A percentile compares a stretch with the other conserved stretches of the same genome.
Evolutionary conservation across 257 asterid species (phyloP).

Genomic region (Petunia secreta): DNA sequence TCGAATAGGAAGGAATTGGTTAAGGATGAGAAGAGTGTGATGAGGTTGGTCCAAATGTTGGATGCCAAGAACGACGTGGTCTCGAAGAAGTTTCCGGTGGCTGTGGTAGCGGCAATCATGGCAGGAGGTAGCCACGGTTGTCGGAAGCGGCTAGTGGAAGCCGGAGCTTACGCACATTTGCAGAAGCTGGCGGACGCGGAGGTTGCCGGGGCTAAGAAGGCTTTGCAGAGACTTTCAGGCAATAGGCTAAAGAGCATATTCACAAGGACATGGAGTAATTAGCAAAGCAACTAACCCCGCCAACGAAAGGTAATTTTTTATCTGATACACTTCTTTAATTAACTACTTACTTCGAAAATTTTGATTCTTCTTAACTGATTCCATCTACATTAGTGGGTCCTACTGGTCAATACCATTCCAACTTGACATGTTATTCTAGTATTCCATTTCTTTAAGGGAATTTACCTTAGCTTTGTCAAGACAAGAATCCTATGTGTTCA

Average conservation of each 20-base stretch:
- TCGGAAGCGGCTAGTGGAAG: constrained; percentile 72
- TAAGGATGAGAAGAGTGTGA: constrained; percentile 82
- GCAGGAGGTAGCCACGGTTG: constrained; percentile 91
- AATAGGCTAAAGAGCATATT: constrained; percentile 75
- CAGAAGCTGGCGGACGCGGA: constrained; percentile 75
- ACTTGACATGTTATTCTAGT: neutral
- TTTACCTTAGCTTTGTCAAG: neutral
- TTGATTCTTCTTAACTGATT: neutral
- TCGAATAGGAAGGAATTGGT: constrained; percentile 77
- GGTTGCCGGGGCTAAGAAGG: constrained; percentile 79
- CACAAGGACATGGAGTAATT: constrained; percentile 70
- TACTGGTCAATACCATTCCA: neutral
- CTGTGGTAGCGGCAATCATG: constrained; percentile 71
- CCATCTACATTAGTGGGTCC: neutral
- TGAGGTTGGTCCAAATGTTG: constrained; percentile 73
- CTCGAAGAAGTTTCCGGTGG: constrained; percentile 78
- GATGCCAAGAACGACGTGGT: constrained; percentile 71
- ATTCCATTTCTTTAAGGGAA: neutral
- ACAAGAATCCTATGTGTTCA: neutral
- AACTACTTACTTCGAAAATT: neutral
- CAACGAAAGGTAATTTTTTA: constrained; percentile 50
- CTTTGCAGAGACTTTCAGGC: constrained; percentile 84
- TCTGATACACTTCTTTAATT: neutral
- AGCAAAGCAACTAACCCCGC: constrained; percentile 36
- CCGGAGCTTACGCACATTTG: constrained; percentile 68